A percentile compares a stretch with the other conserved stretches of the same genome.
These are phyloP conservation scores for Colletotrichum shisoi DNA, from an alignment of 2,329 filamentous ascomycete species.

Conservation along the genomic window DNA sequence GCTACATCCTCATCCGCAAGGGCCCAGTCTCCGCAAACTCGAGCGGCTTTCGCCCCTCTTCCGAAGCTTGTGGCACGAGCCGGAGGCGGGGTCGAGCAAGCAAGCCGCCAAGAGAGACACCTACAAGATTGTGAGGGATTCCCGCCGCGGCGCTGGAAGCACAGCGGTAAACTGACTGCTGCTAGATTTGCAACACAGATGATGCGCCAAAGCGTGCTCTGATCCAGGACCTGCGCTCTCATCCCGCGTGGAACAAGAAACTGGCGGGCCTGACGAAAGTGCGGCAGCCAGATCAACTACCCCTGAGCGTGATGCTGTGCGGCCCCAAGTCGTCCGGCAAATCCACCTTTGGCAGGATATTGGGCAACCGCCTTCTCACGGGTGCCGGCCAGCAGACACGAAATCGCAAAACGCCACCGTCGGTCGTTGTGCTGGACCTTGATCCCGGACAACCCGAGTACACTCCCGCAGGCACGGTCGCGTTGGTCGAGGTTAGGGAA, in stretches of 20 bases:
- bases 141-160: not conserved
- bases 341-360: constrained; percentile 73
- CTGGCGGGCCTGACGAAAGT: constrained; percentile 56
- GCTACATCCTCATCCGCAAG: constrained; percentile 62
- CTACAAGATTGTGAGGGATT: constrained; percentile 60
- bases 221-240: constrained; percentile 64
- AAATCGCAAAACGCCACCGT: constrained; percentile 38
- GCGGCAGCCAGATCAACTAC: constrained; percentile 45
- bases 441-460: constrained; percentile 83
- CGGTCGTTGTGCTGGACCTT: constrained; percentile 69
- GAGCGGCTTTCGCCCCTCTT: constrained; percentile 72
- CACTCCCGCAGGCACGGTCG: constrained; percentile 72
- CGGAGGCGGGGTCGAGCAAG: constrained; percentile 42
- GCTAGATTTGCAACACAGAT: constrained; percentile 62
- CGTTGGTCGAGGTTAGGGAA: constrained; percentile 66
- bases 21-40: constrained; percentile 60
- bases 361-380: constrained; percentile 73
- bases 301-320: constrained; percentile 64
- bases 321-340: constrained; percentile 79
- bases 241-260: constrained; percentile 68
- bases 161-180: constrained; percentile 42
- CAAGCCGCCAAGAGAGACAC: constrained; percentile 43
- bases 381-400: constrained; percentile 45
- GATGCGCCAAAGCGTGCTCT: constrained; percentile 60
- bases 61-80: constrained; percentile 69